Evolutionary conservation across 2,329 filamentous ascomycete species (phyloP), one percentile per base, ranked within the genome.

Genomic region (Xylariaceae sp.): DNA sequence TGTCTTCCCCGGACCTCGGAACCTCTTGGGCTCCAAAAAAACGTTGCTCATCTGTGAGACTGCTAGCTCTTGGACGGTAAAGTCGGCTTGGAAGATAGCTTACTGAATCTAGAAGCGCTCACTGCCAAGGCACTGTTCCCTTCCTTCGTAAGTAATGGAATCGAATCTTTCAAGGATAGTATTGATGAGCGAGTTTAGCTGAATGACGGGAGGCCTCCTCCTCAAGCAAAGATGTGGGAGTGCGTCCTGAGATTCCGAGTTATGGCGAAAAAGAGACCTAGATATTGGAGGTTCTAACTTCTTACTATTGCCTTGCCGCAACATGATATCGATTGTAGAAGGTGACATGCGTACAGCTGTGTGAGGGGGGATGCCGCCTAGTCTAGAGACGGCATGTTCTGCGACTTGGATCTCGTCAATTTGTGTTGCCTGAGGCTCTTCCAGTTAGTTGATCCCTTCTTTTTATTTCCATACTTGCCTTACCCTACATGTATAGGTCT

Each of bases 1-100:
- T 57, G 44, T 46, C 40, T 65, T 61, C 58, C 56, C 58, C 56
- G 51, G 56, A 59, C 56, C 49, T 61, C 64, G 54, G 62, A 39
- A 31, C 53, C 41, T 48, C 37, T 40, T 52, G 34, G 43, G 45
- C 37, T 26, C n/a, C 19, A 36, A 31, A 21, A 16, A 33, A 31
- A 54, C 19, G 26, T 34, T 33, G 17, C 45, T 31, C 36, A 44
- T 53, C 50, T 43, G 29, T 57, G 16, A 31, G 40, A 51, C 51
- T 63, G 61, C 53, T 53, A 56, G 60, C 46, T 46, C 48, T 59
- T 59, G 49, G 58, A 41, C 55, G 47, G 55, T 51, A 31, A 45
- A 53, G 53, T 55, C 51, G 47, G 58, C 50, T 17, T 54, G 40
- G 37, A 6, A 52, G 36, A 33, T 28, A 29, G 41, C 34, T 31